These are phyloP conservation scores for Globisporangium splendens DNA, from an alignment of 352 stramenopile species.

Conservation along the genomic window DNA sequence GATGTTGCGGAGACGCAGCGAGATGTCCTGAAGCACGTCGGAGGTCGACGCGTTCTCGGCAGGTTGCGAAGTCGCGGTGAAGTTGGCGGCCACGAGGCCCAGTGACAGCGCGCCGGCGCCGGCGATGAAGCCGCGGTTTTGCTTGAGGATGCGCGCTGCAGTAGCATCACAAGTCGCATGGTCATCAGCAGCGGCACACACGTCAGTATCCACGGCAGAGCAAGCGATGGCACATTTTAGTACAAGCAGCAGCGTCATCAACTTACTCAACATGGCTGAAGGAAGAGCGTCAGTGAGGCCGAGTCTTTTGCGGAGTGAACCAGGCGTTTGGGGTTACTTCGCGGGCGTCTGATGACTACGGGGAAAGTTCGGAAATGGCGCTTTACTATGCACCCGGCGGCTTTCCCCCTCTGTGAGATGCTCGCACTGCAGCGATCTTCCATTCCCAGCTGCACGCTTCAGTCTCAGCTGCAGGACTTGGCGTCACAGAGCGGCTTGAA, in stretches of 20 bases:
- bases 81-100: slow-evolving; percentile 45
- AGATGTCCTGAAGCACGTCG: slow-evolving; percentile 63
- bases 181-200: background rate
- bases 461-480: background rate
- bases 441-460: too few relatives aligned
- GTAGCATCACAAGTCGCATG: background rate
- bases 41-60: slow-evolving; percentile 56
- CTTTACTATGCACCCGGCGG: too few relatives aligned
- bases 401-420: too few relatives aligned
- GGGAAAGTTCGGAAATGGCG: slow-evolving; percentile 1
- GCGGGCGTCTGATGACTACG: too few relatives aligned
- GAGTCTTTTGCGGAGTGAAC: background rate
- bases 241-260: background rate
- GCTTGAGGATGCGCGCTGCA: slow-evolving; percentile 45
- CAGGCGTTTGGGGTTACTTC: background rate
- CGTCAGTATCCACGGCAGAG: background rate
- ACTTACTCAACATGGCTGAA: slow-evolving; percentile 1
- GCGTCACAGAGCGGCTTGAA: background rate
- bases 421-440: too few relatives aligned
- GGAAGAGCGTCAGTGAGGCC: too few relatives aligned
- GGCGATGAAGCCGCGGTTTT: slow-evolving; percentile 53
- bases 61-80: slow-evolving; percentile 26
- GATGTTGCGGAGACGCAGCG: slow-evolving; percentile 55
- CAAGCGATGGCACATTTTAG: background rate
- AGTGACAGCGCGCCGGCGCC: slow-evolving; percentile 52